Base-by-base conservation (phyloP, 805 yeast species). In the Saturnispora saitoi region DNA sequence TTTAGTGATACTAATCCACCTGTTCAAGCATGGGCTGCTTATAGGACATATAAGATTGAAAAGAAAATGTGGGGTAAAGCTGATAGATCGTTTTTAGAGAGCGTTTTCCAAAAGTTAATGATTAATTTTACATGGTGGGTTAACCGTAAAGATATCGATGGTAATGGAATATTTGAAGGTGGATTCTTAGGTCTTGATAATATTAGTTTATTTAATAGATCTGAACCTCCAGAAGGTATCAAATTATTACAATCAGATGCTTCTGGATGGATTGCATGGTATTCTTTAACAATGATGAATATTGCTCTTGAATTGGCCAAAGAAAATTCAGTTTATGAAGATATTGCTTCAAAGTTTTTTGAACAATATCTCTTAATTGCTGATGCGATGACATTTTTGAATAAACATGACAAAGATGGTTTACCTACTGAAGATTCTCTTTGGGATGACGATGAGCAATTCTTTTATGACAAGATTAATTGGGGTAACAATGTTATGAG, bases 111-210 rank as follows among this genome's bases (percentile, higher is more conserved):
- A 65, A 89, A 89, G 64, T 75, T 89, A 59, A 69, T 90, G 65
- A 71, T 89, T 51, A 89, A 89, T 66, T 89, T 89, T 67, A 87
- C 96, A 20, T 89, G 97, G 97, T 89, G 97, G 97, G 96, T 90
- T 51, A 89, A 90, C 67, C 74, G 95, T 59, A 89, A 89, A 62
- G 96, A 89, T 67, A 65, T 74, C 3, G 83, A 81, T 53, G 96
- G 96, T 54, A 83, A 84, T 59, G 89, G 89, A 57, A 84, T 90
- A 24, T 89, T 90, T 62, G 95, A 86, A 68, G 97, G 97, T 53
- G 97, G 97, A 0, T 89, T 89, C 66, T 72, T 89, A 51, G 97
- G 97, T 7, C 71, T 89, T 50, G 97, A 89, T 68, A 89, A 89
- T 66, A 89, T 89, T 66, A 96, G 96, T 56, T 75, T 89, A 52